Evolutionary conservation across 148 eudicot genomes (phyloP), one percentile per base, ranked within the genome.

Genomic region (Cornus kousa): DNA sequence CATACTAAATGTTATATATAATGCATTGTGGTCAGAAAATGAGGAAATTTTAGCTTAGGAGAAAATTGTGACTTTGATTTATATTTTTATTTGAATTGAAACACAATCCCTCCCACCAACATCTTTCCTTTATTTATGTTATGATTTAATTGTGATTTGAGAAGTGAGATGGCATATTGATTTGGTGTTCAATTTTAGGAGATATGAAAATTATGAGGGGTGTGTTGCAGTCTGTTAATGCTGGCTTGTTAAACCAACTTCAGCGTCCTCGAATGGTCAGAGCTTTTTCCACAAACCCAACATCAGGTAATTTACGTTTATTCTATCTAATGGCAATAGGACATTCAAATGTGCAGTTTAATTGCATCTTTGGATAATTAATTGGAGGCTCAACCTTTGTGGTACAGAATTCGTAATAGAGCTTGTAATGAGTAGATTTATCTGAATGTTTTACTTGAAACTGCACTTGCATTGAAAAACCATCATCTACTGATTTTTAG

Each of bases 191-290:
- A 17, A 19, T 48, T 10, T 70, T 57, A 57, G 55, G 74, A 35
- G 39, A 59, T 5, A 78, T 78, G 80, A 78, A 70, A 39, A 39
- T 57, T 60, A 17, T 70, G 23, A n/a, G 24, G n/a, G 59, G 59
- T 39, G 28, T 60, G 53, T 78, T 59, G 69, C 28, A 69, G 57
- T 57, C 74, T 62, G 24, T 39, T 43, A 77, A 35, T 33, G 67
- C n/a, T 35, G 50, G 74, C 50, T 78, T 20, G 57, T 19, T 33
- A 20, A 6, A 39, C 48, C 68, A 17, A 40, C 22, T 33, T 22
- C 80, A 16, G 68, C 24, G 50, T 37, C 55, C 68, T 64, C 74
- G 24, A 23, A 20, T 70, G 9, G 55, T 59, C 31, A 57, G 80
- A 32, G 35, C 39, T 24, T 78, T 78, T 59, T 78, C 80, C 23